Conservation (phyloP, 2,329 filamentous ascomycete genomes). For the Chaetothyriales sp. region DNA sequence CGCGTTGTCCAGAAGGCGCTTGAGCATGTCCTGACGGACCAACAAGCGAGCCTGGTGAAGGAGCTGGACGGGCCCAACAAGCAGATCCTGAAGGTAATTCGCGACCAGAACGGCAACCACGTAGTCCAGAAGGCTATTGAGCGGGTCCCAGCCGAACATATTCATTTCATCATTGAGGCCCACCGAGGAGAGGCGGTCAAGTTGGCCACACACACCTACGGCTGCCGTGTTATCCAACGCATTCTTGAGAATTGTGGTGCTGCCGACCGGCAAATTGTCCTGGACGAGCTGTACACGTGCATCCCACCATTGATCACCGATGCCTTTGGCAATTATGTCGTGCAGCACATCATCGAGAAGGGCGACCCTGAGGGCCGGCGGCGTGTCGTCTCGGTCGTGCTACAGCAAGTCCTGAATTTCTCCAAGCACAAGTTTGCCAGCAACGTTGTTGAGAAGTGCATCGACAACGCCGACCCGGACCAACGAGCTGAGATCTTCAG, state of each 20-base stretch:
- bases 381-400: constrained; percentile 59
- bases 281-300: constrained; percentile 63
- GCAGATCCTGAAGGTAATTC: constrained; percentile 61
- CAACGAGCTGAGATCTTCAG: constrained; percentile 56
- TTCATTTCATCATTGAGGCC: constrained; percentile 71
- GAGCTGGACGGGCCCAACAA: constrained; percentile 76
- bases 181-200: constrained; percentile 60
- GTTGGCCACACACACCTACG: constrained; percentile 67
- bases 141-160: constrained; percentile 58
- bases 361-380: constrained; percentile 58
- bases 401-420: constrained; percentile 53
- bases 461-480: constrained; percentile 52
- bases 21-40: constrained; percentile 79
- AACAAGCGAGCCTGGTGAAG: constrained; percentile 68
- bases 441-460: constrained; percentile 91
- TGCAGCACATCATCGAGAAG: constrained; percentile 75
- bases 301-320: constrained; percentile 62
- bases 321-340: constrained; percentile 91
- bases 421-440: constrained; percentile 95
- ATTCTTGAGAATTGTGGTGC: constrained; percentile 72
- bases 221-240: constrained; percentile 83
- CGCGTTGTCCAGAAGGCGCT: constrained; percentile 93
- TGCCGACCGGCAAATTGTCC: constrained; percentile 53
- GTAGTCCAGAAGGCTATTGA: constrained; percentile 91
- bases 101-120: constrained; percentile 86